A percentile compares a stretch with the other conserved stretches of the same genome.
Evolutionary conservation across 257 asterid species (phyloP).

Genomic region (Petunia secreta): DNA sequence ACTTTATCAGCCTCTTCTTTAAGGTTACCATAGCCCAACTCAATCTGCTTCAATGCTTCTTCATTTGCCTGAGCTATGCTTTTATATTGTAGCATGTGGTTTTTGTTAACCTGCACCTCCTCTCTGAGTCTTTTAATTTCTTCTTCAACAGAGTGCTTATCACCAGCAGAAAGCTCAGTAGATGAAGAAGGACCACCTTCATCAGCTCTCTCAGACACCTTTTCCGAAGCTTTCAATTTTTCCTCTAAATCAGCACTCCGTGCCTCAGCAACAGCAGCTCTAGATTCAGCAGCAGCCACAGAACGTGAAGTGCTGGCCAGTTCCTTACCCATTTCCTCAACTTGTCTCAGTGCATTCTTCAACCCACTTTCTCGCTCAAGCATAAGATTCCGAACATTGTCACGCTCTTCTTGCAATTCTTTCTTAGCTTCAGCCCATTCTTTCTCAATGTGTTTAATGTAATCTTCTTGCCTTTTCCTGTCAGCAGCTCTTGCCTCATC

Average conservation of each 20-base stretch:
- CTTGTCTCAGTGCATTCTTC: slow-evolving; percentile 62
- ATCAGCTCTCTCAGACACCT: slow-evolving; percentile 56
- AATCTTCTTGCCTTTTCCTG: slow-evolving; percentile 73
- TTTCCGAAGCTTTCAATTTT: slow-evolving; percentile 53
- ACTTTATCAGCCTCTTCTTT: slow-evolving; percentile 66
- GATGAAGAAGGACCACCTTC: slow-evolving; percentile 51
- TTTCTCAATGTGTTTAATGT: slow-evolving; percentile 73
- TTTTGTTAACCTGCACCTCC: slow-evolving; percentile 71
- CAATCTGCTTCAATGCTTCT: slow-evolving; percentile 80
- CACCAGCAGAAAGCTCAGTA: slow-evolving; percentile 58
- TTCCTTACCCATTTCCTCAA: slow-evolving; percentile 70
- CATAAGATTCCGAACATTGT: slow-evolving; percentile 62
- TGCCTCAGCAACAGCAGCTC: slow-evolving; percentile 92
- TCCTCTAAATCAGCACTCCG: slow-evolving; percentile 72
- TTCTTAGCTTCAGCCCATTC: slow-evolving; percentile 95
- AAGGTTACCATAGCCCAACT: slow-evolving; percentile 57
- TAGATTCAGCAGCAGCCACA: slow-evolving; percentile 72
- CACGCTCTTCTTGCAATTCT: slow-evolving; percentile 86
- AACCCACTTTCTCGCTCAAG: slow-evolving; percentile 64
- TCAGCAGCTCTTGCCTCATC: slow-evolving; percentile 90
- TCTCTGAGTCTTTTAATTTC: slow-evolving; percentile 66
- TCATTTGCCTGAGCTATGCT: slow-evolving; percentile 85
- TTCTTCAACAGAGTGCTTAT: slow-evolving; percentile 42
- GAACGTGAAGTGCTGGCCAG: slow-evolving; percentile 63
- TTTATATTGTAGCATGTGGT: slow-evolving; percentile 93